Evolutionary conservation across 495 filamentous ascomycete species (phyloP), one percentile per base, ranked within the genome.

Genomic region (Gamarada debralockiae): DNA sequence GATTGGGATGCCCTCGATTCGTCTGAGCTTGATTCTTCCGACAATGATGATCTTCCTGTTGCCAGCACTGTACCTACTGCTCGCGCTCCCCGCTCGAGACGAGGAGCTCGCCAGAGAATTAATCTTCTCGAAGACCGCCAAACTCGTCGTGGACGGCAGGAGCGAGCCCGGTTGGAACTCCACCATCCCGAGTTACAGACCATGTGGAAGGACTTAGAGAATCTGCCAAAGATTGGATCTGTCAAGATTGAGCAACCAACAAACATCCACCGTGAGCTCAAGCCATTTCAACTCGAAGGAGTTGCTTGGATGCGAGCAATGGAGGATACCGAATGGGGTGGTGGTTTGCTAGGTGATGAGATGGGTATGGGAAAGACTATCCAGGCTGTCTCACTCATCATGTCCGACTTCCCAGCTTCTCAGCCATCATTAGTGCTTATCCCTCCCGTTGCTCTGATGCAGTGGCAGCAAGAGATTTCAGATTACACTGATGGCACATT

Each of bases 331-430:
- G 65, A 83, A 48, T 98, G 89, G 73, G 85, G 82, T 56, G 93
- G 93, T 29, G 93, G 93, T 9, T 73, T 98, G 23, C 74, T 98
- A 5, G 93, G 92, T 40, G 93, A 97, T 61, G 90, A 96, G 65
- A 97, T 97, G 91, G 91, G 91, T 17, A 93, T 97, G 79, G 93
- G 93, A 24, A 98, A 98, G 74, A 98, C 93, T 0, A 97, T 98
- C 34, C 93, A 98, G 58, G 91, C 93, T 2, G 91, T 98, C 6
- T 95, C 92, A 8, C 76, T 97, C 13, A 89, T 98, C 65, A 98
- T 97, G 92, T 95, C 91, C 6, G 92, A 98, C 64, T 96, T 86
- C 58, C 91, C 92, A 15, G 87, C 85, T 27, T 81, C 83, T 46
- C 66, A 82, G 27, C 90, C 93, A 4, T 89, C 92, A 3, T 72